Conservation (phyloP, 345 rosid species). For the Syzygium jambos region DNA sequence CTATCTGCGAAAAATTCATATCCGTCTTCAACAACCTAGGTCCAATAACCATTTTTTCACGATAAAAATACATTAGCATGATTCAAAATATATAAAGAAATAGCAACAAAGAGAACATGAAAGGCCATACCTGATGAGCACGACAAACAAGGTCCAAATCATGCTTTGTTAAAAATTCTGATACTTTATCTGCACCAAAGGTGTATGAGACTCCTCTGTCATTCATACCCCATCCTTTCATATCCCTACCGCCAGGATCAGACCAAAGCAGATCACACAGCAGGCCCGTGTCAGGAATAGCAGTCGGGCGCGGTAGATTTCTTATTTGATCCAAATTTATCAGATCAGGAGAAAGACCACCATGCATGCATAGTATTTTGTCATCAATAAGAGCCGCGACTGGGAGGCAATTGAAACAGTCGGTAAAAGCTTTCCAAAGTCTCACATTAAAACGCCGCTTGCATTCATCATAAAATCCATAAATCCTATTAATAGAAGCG, state of each 20-base stretch:
- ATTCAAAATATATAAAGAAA: neutral
- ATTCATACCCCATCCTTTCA: conserved; percentile 93
- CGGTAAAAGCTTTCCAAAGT: conserved; percentile 87
- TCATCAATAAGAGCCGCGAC: conserved; percentile 88
- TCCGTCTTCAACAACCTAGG: conserved; percentile 95
- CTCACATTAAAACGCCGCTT: conserved; percentile 89
- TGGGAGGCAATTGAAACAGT: conserved; percentile 89
- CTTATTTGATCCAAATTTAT: conserved; percentile 71
- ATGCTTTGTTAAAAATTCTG: conserved; percentile 64
- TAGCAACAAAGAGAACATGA: neutral
- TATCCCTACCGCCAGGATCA: conserved; percentile 83
- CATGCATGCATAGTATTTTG: conserved; percentile 93
- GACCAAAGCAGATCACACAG: conserved; percentile 97
- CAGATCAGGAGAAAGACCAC: conserved; percentile 92
- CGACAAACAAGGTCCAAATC: conserved; percentile 93
- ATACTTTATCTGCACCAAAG: conserved; percentile 81
- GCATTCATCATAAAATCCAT: conserved; percentile 94
- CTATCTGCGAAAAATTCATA: conserved; percentile 96
- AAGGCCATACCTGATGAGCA: conserved; percentile 74
- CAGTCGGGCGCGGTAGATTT: conserved; percentile 60
- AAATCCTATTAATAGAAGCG: conserved; percentile 86
- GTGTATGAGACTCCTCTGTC: conserved; percentile 93
- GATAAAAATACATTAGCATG: neutral
- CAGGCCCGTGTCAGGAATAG: conserved; percentile 71
- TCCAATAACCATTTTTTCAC: neutral